Percentiles rank a stretch among this genome's conserved stretches.
phyloP scores from a whole-genome alignment of 495 filamentous ascomycete genomes.

The Trichoderma erinaceum region DNA sequence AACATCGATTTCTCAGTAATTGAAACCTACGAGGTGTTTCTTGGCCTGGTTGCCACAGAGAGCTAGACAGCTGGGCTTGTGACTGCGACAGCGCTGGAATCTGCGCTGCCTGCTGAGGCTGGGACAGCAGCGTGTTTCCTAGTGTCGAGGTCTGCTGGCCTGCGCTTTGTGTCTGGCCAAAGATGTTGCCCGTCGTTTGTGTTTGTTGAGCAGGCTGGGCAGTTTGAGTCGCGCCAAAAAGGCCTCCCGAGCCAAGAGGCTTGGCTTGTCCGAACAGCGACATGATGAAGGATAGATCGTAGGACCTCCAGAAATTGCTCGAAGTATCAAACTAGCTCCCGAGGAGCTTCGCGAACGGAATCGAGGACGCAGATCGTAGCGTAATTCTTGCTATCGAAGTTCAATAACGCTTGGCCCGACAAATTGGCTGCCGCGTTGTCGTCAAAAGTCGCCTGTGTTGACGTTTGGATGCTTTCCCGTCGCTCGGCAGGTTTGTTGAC shows the following conservation, averaged over 20 bases:
- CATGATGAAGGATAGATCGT: slow-evolving; percentile 11
- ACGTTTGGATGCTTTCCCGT: not conserved
- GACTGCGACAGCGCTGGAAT: slow-evolving; percentile 28
- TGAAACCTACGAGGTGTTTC: slow-evolving; percentile 35
- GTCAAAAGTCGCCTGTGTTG: not conserved
- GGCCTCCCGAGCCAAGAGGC: slow-evolving; percentile 19
- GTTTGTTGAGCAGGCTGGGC: slow-evolving; percentile 17
- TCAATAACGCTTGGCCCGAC: not conserved
- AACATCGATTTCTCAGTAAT: not conserved
- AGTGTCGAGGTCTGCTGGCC: slow-evolving; percentile 24
- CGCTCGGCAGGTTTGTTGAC: slow-evolving; percentile 11
- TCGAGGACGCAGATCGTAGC: not conserved
- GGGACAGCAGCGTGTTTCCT: slow-evolving; percentile 7
- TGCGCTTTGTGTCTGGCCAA: slow-evolving; percentile 4
- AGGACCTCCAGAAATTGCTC: not conserved
- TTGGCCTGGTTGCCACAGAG: slow-evolving; percentile 44
- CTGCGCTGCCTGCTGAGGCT: slow-evolving; percentile 24
- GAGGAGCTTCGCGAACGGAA: not conserved
- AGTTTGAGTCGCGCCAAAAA: slow-evolving; percentile 26
- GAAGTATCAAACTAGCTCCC: not conserved
- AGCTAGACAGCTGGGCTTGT: slow-evolving; percentile 34
- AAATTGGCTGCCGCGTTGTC: not conserved
- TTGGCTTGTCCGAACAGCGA: slow-evolving; percentile 22
- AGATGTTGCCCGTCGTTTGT: slow-evolving; percentile 18
- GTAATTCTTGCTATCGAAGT: not conserved